Conservation (phyloP, 306 rosid species). For the Cicer bijugum region DNA sequence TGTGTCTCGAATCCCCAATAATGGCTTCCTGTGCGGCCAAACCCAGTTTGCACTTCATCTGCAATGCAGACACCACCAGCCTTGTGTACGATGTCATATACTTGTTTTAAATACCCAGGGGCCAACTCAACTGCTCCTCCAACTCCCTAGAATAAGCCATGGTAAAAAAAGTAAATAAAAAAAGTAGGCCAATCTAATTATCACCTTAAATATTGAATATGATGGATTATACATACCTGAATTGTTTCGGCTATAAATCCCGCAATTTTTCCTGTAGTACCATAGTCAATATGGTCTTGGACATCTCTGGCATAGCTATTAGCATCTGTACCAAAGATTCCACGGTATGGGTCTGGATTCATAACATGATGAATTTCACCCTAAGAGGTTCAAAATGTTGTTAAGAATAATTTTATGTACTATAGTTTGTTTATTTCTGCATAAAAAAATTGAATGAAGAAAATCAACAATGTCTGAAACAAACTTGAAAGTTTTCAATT, state of each 20-base stretch:
- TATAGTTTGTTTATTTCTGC: conserved; percentile 2
- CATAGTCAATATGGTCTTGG: conserved; percentile 83
- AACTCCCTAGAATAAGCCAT: conserved; percentile 64
- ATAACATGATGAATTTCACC: conserved; percentile 85
- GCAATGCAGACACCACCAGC: conserved; percentile 98
- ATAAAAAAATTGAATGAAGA: neutral
- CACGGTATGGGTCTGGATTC: conserved; percentile 89
- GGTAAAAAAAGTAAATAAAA: conserved; percentile 31
- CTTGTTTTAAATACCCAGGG: conserved; percentile 85
- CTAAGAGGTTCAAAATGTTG: conserved; percentile 51
- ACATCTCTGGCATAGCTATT: conserved; percentile 70
- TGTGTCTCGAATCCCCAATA: conserved; percentile 97
- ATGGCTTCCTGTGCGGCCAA: conserved; percentile 92
- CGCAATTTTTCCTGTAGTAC: conserved; percentile 80
- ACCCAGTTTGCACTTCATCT: conserved; percentile 97
- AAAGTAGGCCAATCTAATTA: conserved; percentile 5
- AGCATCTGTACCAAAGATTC: conserved; percentile 77
- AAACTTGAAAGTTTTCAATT: conserved; percentile 11
- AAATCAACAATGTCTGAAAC: conserved; percentile 1
- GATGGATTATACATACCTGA: conserved; percentile 55
- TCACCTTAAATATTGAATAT: neutral
- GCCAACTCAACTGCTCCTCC: conserved; percentile 93
- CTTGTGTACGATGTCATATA: conserved; percentile 77
- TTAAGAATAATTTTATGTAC: conserved; percentile 33
- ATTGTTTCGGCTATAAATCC: conserved; percentile 92